A percentile compares a stretch with the other conserved stretches of the same genome.
Conservation (phyloP, 75 land plant genomes). For the Isoetes taiwanensis region DNA sequence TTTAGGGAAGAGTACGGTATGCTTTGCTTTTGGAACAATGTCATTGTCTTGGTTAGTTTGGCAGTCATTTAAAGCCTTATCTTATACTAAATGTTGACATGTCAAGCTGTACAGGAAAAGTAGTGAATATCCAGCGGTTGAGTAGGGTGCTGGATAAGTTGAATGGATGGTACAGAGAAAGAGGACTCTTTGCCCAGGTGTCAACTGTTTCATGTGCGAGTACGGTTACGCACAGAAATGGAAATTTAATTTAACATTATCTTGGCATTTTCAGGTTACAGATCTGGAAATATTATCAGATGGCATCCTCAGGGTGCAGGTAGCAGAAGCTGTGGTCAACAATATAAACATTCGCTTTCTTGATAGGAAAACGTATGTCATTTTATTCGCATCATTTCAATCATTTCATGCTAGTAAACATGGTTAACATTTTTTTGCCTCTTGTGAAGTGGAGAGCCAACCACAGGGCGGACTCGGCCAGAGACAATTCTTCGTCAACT, state of each 20-base stretch:
- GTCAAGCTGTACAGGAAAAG: conserved; percentile 65
- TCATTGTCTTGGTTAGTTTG: not conserved
- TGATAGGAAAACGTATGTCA: conserved; percentile 80
- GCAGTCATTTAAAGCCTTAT: not conserved
- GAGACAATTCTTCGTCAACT: conserved; percentile 91
- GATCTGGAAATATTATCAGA: conserved; percentile 89
- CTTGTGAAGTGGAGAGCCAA: conserved; percentile 81
- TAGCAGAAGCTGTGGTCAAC: conserved; percentile 94
- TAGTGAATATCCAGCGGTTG: conserved; percentile 71
- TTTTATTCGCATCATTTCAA: not conserved
- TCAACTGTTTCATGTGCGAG: no score
- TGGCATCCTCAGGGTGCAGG: conserved; percentile 72
- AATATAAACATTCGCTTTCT: conserved; percentile 87
- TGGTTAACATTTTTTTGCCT: not conserved
- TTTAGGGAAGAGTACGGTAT: conserved; percentile 89
- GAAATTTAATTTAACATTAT: no score
- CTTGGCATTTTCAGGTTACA: conserved; percentile 71
- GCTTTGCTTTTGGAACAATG: conserved; percentile 6
- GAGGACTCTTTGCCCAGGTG: conserved; percentile 92
- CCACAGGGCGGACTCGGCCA: conserved; percentile 80
- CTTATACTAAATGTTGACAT: conserved; percentile 10
- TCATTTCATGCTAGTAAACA: not conserved
- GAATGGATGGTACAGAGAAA: conserved; percentile 86
- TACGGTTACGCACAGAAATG: no score
- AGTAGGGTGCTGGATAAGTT: conserved; percentile 67